phyloP scores from a whole-genome alignment of 2,329 filamentous ascomycete genomes.

The Pseudonectria buxi region DNA sequence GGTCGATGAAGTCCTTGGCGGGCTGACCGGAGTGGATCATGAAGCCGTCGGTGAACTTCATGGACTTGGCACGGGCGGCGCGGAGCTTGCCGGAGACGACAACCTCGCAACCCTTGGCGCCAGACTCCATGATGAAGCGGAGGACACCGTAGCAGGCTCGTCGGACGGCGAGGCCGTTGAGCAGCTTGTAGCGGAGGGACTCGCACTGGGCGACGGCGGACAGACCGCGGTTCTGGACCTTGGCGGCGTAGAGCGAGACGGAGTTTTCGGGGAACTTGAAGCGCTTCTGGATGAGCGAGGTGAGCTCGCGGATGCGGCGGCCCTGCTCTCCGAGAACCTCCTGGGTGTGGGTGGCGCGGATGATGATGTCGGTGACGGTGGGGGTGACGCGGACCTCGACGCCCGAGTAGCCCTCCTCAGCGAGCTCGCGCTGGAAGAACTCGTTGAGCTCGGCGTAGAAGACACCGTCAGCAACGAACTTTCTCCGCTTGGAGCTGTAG shows the following conservation, averaged over 20 bases:
- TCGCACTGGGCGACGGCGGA: slow-evolving; percentile 99
- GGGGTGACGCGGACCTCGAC: slow-evolving; percentile 99
- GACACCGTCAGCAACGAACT: slow-evolving; percentile 96
- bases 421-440: slow-evolving; percentile 99
- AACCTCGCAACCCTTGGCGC: slow-evolving; percentile 99
- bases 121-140: slow-evolving; percentile 99
- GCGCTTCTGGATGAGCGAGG: slow-evolving; percentile 99
- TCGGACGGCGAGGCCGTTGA: slow-evolving; percentile 98
- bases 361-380: slow-evolving; percentile 99
- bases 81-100: slow-evolving; percentile 99
- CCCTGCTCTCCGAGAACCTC: slow-evolving; percentile 99
- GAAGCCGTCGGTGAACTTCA: slow-evolving; percentile 99
- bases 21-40: slow-evolving; percentile 99
- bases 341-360: slow-evolving; percentile 99
- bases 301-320: slow-evolving; percentile 99
- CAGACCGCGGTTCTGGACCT: slow-evolving; percentile 99
- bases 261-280: slow-evolving; percentile 99
- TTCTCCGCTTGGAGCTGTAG: slow-evolving; percentile 79
- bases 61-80: slow-evolving; percentile 98
- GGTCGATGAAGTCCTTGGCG: slow-evolving; percentile 99
- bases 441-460: slow-evolving; percentile 99
- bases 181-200: slow-evolving; percentile 99
- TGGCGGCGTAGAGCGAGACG: slow-evolving; percentile 98
- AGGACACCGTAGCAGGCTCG: slow-evolving; percentile 99
- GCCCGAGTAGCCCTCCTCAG: slow-evolving; percentile 99